Conservation (phyloP, 2,329 filamentous ascomycete genomes). For the Ascochyta lentis region DNA sequence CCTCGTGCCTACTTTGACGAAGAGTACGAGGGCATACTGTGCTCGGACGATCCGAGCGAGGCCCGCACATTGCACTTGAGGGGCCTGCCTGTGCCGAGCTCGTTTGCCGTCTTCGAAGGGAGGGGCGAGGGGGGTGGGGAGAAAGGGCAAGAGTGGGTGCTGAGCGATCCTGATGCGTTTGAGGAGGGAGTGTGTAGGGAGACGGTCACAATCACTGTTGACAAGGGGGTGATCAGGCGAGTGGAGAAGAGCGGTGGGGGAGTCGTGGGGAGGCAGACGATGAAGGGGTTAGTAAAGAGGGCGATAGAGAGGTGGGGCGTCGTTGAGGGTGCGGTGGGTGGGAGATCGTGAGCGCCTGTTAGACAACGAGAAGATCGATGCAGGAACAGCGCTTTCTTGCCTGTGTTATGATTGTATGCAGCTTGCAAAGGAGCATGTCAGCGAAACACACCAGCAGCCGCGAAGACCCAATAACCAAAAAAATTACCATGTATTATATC, state of each 20-base stretch:
- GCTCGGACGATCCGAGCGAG: conserved; percentile 66
- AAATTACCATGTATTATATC: conserved; percentile 1
- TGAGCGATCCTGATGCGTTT: conserved; percentile 87
- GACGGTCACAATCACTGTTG: conserved; percentile 81
- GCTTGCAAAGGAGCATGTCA: not conserved
- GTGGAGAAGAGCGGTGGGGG: conserved; percentile 86
- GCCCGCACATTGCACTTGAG: conserved; percentile 65
- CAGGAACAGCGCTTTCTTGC: no score
- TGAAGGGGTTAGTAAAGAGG: conserved; percentile 65
- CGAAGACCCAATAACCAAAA: not conserved
- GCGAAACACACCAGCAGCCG: not conserved
- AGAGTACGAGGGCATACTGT: conserved; percentile 80
- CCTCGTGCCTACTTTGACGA: conserved; percentile 83
- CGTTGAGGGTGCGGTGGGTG: conserved; percentile 48
- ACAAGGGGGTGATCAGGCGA: conserved; percentile 74
- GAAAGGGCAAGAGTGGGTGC: conserved; percentile 65
- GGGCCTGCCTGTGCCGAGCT: conserved; percentile 76
- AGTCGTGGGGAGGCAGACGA: conserved; percentile 67
- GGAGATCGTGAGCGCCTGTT: not conserved
- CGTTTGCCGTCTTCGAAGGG: conserved; percentile 73
- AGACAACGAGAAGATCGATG: not conserved
- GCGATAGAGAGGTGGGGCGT: conserved; percentile 71
- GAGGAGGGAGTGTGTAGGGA: conserved; percentile 88
- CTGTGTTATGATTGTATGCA: no score
- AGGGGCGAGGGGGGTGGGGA: conserved; percentile 52